Evolutionary conservation across 179 eudicot species (phyloP), one percentile per base, ranked within the genome.

Genomic region (Beta lomatogona): DNA sequence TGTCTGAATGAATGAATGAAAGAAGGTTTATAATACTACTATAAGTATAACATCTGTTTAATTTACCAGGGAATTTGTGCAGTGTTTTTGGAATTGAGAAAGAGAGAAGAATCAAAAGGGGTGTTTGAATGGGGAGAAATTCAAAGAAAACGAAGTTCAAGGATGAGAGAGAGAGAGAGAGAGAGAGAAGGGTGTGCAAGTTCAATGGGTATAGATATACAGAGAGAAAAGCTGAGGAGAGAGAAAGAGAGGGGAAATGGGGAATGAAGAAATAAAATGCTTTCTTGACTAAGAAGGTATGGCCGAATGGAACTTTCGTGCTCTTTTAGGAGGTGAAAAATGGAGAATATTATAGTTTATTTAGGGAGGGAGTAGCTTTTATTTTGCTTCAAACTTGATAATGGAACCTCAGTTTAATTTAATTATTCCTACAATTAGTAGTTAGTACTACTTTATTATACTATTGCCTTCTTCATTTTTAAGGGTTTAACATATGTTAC

Each of bases 211-310:
- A 14, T 68, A 44, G 14, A 36, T 68, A 68, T 68, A 21, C 55
- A 46, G 18, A 71, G 12, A 45, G 65, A 68, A 68, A 4, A 36
- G 74, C 0, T 11, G 61, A 28, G 53, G 46, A 57, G 69, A 58
- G 59, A 36, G 69, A 57, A 46, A 58, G 59, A 64, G 2, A 3
- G 5, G 45, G 21, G 13, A 41, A 67, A 28, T 22, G 69, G 64
- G 22, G 41, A 9, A 21, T 4, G n/a, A 5, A 5, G 15, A 15
- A 48, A 9, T 54, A 41, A 76, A 76, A 72, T 82, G 64, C 81
- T 77, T 82, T 78, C 81, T 82, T 72, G 81, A 77, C 68, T 72
- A 14, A 48, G 81, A 82, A 82, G 85, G 78, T 78, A 71, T 82
- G 81, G 77, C 9, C 36, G 63, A 9, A 22, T 50, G 22, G 15